Percentiles rank a stretch among this genome's conserved stretches.
These are phyloP conservation scores for Yamadazyma pseudoaaseri DNA, from an alignment of 1,139 yeast species.

Conservation along the genomic window DNA sequence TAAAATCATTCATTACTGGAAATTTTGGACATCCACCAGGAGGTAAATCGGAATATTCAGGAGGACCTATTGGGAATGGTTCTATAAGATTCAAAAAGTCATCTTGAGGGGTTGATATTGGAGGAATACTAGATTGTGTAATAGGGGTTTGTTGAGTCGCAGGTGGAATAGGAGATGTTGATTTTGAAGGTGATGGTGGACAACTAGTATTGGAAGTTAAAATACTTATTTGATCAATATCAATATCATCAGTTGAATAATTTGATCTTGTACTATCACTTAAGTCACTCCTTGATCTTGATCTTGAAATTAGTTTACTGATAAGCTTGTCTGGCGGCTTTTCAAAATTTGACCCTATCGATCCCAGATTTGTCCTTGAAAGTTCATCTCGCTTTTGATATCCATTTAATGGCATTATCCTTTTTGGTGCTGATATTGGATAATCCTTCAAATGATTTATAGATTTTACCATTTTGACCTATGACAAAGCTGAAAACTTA, in stretches of 20 bases:
- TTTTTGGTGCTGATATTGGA: slow-evolving; percentile 11
- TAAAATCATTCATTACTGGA: slow-evolving; percentile 32
- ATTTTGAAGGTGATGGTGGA: slow-evolving; percentile 4
- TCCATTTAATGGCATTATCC: slow-evolving; percentile 7
- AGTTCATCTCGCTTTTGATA: too few species aligned
- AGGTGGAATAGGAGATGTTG: neutral
- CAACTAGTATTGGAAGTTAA: slow-evolving; percentile 4
- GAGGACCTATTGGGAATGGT: slow-evolving; percentile 51
- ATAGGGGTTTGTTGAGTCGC: neutral
- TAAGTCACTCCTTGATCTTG: slow-evolving; percentile 9
- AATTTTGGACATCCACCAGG: slow-evolving; percentile 52
- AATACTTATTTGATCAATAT: slow-evolving; percentile 1
- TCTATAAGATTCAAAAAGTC: slow-evolving; percentile 43
- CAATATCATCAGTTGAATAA: slow-evolving; percentile 5
- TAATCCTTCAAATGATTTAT: slow-evolving; percentile 10
- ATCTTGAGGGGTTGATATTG: slow-evolving; percentile 10
- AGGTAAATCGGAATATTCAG: slow-evolving; percentile 41
- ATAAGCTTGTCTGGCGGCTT: neutral
- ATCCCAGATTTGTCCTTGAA: neutral
- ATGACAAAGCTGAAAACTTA: too few species aligned
- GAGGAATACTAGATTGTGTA: neutral
- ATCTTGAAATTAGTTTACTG: neutral
- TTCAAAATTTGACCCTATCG: too few species aligned
- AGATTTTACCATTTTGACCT: too few species aligned
- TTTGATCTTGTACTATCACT: slow-evolving; percentile 8